Base-by-base conservation (phyloP, 495 filamentous ascomycete genomes). In the Penicillium tannophilum region DNA sequence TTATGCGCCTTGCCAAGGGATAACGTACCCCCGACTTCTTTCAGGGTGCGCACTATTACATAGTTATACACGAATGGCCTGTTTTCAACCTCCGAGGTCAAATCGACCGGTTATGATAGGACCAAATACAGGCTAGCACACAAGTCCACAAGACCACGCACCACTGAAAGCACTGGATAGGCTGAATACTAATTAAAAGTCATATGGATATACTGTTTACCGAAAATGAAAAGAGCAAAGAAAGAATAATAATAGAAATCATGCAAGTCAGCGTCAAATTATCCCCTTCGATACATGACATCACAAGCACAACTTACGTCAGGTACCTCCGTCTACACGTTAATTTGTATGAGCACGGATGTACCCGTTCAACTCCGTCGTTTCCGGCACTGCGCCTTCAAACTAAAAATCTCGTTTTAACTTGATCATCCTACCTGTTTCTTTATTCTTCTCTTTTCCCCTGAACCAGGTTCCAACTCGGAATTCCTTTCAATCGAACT, bases 291-390 rank as follows among this genome's bases (percentile, higher is more conserved):
- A 49, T 16, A n/a, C 26, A 66, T 69, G 67, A 69, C 67, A 69
- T 69, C 67, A 69, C 41, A 24, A 26, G 33, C 23, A 43, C 23
- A 28, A 28, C 54, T 64, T 64, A 64, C 61, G 57, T 63, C 64
- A 64, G 66, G 66, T 68, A 68, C 65, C 19, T 65, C 9, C 11
- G 1, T 16, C 5, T 47, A 35, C 56, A 17, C 54, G 51, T 28
- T 58, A 57, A 11, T 44, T 54, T 59, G 58, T 65, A 59, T 53
- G 60, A 9, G 36, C 3, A 53, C 49, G 51, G 57, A 65, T 46
- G 63, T 68, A 68, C 66, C 63, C 28, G 50, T 53, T 24, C 17
- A 14, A n/a, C 44, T 42, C 63, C 58, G 63, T 69, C 60, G 62
- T 69, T 69, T 69, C 66, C 66, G 66, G 64, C 47, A 36, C 49